Percentiles rank a stretch among this genome's conserved stretches.
Conservation (phyloP, 768 basidiomycete genomes). For the Krasilnikovozyma curviuscula region DNA sequence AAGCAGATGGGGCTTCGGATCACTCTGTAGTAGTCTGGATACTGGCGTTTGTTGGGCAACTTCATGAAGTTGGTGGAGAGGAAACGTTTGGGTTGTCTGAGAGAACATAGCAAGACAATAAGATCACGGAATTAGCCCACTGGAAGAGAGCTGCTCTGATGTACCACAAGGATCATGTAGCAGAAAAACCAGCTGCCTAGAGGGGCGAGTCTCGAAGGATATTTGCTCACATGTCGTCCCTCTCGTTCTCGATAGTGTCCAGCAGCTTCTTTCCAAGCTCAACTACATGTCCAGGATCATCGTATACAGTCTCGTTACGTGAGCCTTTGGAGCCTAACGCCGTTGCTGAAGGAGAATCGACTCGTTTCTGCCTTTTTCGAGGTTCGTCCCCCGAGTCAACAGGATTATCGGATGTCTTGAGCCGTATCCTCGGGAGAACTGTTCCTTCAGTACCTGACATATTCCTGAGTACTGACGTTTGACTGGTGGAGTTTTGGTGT, state of each 20-base stretch:
- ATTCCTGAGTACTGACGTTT: no score
- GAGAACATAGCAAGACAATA: not conserved
- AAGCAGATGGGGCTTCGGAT: conserved; percentile 69
- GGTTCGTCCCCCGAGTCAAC: no score
- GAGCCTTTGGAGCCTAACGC: no score
- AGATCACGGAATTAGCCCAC: not conserved
- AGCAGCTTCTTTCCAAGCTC: conserved; percentile 35
- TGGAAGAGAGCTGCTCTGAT: no score
- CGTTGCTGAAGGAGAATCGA: no score
- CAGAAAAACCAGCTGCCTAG: not conserved
- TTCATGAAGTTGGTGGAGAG: conserved; percentile 39
- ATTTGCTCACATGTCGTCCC: conserved; percentile 63
- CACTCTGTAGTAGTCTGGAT: conserved; percentile 55
- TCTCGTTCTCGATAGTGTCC: conserved; percentile 60
- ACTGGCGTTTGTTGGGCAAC: conserved; percentile 45
- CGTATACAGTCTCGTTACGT: not conserved
- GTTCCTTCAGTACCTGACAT: no score
- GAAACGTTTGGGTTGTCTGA: not conserved
- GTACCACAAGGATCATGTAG: not conserved
- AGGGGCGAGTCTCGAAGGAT: not conserved
- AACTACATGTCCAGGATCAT: not conserved
- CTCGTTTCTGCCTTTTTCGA: no score
- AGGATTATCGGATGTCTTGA: no score
- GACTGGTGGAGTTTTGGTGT: no score
- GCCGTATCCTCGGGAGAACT: no score